Conservation (phyloP, 208 protist genomes). For the Perkinsela sp. region DNA sequence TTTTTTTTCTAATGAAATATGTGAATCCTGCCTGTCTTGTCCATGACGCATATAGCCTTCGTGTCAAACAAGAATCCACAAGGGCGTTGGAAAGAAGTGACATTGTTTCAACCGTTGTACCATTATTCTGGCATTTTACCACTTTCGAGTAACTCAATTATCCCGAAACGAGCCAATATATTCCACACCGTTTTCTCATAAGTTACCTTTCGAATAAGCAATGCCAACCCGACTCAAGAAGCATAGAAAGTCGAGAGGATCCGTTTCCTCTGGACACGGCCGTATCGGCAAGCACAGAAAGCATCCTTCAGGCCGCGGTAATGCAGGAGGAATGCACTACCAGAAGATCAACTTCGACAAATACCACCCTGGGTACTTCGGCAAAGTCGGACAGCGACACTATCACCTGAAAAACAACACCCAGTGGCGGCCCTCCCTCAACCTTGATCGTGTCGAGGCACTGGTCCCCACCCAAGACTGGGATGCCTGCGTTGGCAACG, state of each 20-base stretch:
- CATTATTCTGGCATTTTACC: no score
- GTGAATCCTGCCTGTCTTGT: no score
- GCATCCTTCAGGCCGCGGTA: conserved; percentile 98
- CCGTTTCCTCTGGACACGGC: conserved; percentile 64
- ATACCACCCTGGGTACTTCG: conserved; percentile 99
- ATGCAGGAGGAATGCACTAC: conserved; percentile 97
- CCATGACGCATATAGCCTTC: no score
- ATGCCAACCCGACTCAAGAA: conserved; percentile 72
- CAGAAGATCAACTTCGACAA: conserved; percentile 97
- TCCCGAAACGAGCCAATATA: no score
- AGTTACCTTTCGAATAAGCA: conserved; percentile 6
- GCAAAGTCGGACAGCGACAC: conserved; percentile 98
- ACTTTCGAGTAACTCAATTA: no score
- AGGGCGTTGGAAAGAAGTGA: no score
- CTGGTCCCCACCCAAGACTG: conserved; percentile 76
- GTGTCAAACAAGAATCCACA: no score
- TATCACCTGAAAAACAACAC: conserved; percentile 75
- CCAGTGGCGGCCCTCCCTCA: conserved; percentile 83
- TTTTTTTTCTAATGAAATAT: no score
- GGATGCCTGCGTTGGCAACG: conserved; percentile 27
- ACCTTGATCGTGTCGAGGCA: conserved; percentile 92
- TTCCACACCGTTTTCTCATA: no score
- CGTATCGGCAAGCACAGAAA: conserved; percentile 96
- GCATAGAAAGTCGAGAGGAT: conserved; percentile 65
- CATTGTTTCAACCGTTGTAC: no score